Evolutionary conservation across 225 moss, liverwort and hornwort genomes (phyloP), one percentile per base, ranked within the genome.

Genomic region (Polytrichum commune): DNA sequence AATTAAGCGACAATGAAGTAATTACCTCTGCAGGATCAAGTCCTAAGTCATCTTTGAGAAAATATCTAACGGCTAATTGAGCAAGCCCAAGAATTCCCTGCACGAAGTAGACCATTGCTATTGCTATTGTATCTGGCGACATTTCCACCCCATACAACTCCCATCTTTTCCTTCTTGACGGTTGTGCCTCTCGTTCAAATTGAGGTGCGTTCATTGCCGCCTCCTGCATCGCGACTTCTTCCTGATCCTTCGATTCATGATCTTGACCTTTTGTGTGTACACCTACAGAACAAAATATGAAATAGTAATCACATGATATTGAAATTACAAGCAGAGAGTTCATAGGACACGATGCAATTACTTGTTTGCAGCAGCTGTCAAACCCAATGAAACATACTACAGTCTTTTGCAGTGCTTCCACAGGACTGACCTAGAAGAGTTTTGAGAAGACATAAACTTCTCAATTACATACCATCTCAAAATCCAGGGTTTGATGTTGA

Each of bases 21-120:
- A 53, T 29, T 73, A 95, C 95, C 95, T 98, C 97, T 29, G 97
- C 92, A 62, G 97, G 97, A 63, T 94, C 90, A 69, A 98, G 79
- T 78, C 86, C 92, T 56, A 98, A 90, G 68, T 98, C 88, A 66
- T 98, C 97, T 64, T 98, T 98, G 18, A 98, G 94, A 73, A 92
- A 98, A 69, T 92, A 98, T n/a, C 89, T 90, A 55, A 98, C 87
- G 69, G 97, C 97, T 38, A 98, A 83, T 65, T 90, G 83, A 38
- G 97, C 88, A 29, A 98, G 85, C 46, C 97, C 92, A 55, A 98
- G 68, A 78, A 98, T 86, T 29, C 97, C 97, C 81, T 98, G 97
- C 61, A 98, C 97, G 53, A 94, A 98, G 76, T 98, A 98, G 1
- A 98, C 97, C 85, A 95, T 94, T 9, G 94, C 94, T 72, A 98